Evolutionary conservation across 192 early-diverging fungal species (phyloP), one percentile per base, ranked within the genome.

Genomic region (Coemansia sp.): DNA sequence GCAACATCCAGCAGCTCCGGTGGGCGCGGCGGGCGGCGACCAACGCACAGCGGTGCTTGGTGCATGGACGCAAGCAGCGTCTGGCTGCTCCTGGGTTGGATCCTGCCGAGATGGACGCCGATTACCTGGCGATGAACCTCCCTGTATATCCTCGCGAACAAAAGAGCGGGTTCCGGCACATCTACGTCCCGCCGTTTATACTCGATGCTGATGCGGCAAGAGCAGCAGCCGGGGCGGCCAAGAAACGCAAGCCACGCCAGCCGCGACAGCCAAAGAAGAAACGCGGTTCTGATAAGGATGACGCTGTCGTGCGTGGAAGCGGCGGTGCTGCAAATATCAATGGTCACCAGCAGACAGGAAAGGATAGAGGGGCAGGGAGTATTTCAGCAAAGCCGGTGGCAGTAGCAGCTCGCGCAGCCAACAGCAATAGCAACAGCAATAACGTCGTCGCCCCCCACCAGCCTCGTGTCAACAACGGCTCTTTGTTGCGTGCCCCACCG

Each of bases 221-320:
- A 6, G 29, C 52, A 29, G 52, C 28, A 17, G 52, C 52, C 19
- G 29, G 52, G 6, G 29, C 62, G 14, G 59, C 29, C 14, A 79
- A 70, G 53, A 79, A 79, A 64, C 70, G 70, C 63, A 72, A 73
- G 57, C 67, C 62, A 27, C 70, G 76, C 19, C 75, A 79, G 57
- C 74, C 63, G 11, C 65, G 67, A 3, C 74, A 67, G 61, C 66
- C 75, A n/a, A 65, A 47, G 29, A 72, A 73, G 64, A 72, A 59
- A 40, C 65, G 20, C 3, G 50, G 31, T 37, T 8, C 33, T 33
- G 57, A 60, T 19, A 41, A 41, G 17, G 54, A 52, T 30, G 20
- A 15, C 53, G 15, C 25, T n/a, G n/a, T 19, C 33, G 4, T 10
- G 34, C 5, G n/a, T 29, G 8, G 41, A 44, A 27, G 23, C 44